phyloP scores from a whole-genome alignment of 108 stramenopile species.

The Skeletonema potamos region DNA sequence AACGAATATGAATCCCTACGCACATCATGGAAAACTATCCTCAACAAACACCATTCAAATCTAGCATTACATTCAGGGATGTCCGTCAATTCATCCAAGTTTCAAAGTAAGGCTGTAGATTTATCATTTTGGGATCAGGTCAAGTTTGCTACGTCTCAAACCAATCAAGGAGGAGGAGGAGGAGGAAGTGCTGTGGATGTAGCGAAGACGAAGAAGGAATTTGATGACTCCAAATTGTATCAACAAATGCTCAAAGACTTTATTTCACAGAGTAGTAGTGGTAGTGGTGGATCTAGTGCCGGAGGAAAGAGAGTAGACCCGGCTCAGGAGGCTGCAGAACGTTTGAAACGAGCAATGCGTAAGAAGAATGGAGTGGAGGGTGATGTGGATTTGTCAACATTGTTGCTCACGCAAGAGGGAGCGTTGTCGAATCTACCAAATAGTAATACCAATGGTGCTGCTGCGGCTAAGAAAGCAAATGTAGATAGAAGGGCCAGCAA shows the following conservation, averaged over 20 bases:
- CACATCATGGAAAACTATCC: conserved; percentile 61
- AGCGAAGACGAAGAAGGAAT: conserved; percentile 22
- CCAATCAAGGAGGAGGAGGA: background rate
- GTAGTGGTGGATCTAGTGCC: conserved; percentile 7
- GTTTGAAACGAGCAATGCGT: conserved; percentile 38
- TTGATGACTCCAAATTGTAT: conserved; percentile 93
- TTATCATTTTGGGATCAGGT: conserved; percentile 64
- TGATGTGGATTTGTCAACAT: conserved; percentile 25
- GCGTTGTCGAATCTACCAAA: background rate
- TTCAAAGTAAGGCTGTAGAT: conserved; percentile 59
- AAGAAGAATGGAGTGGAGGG: conserved; percentile 41
- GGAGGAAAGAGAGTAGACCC: conserved; percentile 18
- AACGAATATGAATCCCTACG: conserved; percentile 56
- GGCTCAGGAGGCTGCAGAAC: conserved; percentile 42
- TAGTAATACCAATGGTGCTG: conserved; percentile 8
- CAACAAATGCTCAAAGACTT: conserved; percentile 91
- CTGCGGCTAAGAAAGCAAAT: conserved; percentile 38
- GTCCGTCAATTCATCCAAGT: conserved; percentile 39
- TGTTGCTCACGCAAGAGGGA: conserved; percentile 2
- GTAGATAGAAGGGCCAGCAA: conserved; percentile 94
- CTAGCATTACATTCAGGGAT: conserved; percentile 58
- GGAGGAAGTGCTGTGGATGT: conserved; percentile 18
- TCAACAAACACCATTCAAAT: conserved; percentile 71
- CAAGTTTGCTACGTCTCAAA: conserved; percentile 23
- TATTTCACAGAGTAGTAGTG: conserved; percentile 34